A percentile compares a stretch with the other conserved stretches of the same genome.
phyloP scores from a whole-genome alignment of 2,329 filamentous ascomycete species.

The Pseudogymnoascus sp. region DNA sequence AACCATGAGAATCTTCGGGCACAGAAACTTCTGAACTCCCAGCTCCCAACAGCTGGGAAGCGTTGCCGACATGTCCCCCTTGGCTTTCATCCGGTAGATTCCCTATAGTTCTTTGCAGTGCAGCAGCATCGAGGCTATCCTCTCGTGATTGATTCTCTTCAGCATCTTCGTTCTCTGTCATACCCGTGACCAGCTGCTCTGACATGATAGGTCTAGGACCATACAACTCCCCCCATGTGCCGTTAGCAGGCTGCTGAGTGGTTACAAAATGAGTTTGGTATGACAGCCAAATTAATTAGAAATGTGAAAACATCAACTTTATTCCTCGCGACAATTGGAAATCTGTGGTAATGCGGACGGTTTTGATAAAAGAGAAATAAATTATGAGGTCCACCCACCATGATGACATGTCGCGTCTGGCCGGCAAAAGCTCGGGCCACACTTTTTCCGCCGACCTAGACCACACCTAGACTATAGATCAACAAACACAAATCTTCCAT shows the following conservation, averaged over 20 bases:
- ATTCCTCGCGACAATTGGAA: background rate
- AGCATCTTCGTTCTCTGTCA: background rate
- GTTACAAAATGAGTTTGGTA: background rate
- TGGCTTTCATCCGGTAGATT: background rate
- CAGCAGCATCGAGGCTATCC: background rate
- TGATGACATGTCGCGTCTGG: background rate
- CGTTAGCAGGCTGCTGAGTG: background rate
- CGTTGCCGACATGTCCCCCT: background rate
- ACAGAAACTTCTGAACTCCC: background rate
- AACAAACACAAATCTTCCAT: background rate
- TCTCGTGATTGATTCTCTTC: background rate
- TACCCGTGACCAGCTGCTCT: background rate
- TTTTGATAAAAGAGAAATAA: background rate
- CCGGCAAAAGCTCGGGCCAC: conserved; percentile 3
- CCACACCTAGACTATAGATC: background rate
- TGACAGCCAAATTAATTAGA: background rate
- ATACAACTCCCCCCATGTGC: background rate
- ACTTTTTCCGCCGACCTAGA: background rate
- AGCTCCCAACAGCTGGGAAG: background rate
- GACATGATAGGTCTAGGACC: background rate
- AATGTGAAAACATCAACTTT: too few species aligned
- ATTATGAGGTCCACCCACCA: background rate
- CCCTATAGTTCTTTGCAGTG: background rate
- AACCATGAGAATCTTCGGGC: background rate
- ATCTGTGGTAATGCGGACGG: background rate